Evolutionary conservation across 2,329 filamentous ascomycete species (phyloP), one percentile per base, ranked within the genome.

Genomic region (Teratosphaeria zuluensis): DNA sequence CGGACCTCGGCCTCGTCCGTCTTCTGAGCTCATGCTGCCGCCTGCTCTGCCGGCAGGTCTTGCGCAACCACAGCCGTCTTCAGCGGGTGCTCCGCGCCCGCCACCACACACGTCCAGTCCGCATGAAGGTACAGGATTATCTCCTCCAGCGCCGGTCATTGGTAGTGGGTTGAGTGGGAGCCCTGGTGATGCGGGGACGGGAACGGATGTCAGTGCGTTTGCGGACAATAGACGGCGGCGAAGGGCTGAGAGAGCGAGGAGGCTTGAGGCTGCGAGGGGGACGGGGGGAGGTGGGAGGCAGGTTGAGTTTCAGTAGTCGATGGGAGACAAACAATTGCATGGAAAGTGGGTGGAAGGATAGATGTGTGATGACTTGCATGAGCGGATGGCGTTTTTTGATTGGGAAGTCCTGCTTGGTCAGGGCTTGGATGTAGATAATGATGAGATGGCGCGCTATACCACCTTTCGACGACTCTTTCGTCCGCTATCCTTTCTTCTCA

Each of bases 221-320:
- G 81, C 79, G 1, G 80, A 76, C 60, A 82, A 82, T 64, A 74
- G 81, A 54, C 70, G 78, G 58, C 71, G 81, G 59, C 73, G 81
- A 66, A 73, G 81, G 56, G 81, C 80, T 16, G 80, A 83, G 66
- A 70, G 81, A 61, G 78, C 79, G 56, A 73, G 76, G 55, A 65
- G 67, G 59, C 53, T 65, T 54, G 63, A 67, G 57, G 67, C 66
- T 56, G 68, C 75, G 74, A 59, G 73, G 62, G 28, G 64, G 42
- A 60, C 69, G 51, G 69, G 71, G 42, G 42, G 42, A 48, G 64
- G 64, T 31, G 65, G 67, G 16, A 73, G 74, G 32, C 73, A 73
- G 56, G 78, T 80, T 19, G 79, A 80, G 62, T 81, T 80, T 66
- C 75, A 76, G 58, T 80, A 53, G 32, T 54, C 4, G 12, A n/a